These are phyloP conservation scores for Solanum aculeatissimum DNA, from an alignment of 305 asterid species.

Conservation along the genomic window DNA sequence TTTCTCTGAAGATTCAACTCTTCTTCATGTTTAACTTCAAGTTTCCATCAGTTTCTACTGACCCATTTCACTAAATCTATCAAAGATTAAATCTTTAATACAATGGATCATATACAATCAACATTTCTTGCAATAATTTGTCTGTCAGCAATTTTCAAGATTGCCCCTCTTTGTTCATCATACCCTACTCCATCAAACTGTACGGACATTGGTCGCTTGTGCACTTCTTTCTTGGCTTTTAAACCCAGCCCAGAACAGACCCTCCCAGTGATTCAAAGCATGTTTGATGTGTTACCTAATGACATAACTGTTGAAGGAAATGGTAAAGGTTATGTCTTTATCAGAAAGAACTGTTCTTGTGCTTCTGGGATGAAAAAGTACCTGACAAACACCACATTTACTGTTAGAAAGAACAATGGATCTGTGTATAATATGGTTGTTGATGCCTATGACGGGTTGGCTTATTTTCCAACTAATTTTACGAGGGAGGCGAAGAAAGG, in stretches of 20 bases:
- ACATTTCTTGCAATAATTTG: background rate
- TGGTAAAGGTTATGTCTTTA: constrained; percentile 62
- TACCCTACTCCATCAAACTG: constrained; percentile 56
- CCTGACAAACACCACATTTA: constrained; percentile 69
- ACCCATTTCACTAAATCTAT: background rate
- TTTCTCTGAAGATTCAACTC: background rate
- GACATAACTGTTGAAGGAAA: constrained; percentile 72
- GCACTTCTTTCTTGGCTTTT: constrained; percentile 86
- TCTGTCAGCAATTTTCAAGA: constrained; percentile 5
- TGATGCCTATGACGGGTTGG: constrained; percentile 68
- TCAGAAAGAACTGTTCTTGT: constrained; percentile 91
- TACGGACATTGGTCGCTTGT: constrained; percentile 62
- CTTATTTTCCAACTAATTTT: constrained; percentile 54
- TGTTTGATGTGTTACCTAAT: constrained; percentile 77
- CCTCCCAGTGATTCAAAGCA: constrained; percentile 60
- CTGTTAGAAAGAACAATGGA: constrained; percentile 55
- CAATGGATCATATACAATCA: background rate
- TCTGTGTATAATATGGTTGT: constrained; percentile 62
- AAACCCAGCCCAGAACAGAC: constrained; percentile 54
- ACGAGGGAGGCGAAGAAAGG: constrained; percentile 70
- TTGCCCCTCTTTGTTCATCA: constrained; percentile 15
- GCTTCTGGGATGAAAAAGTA: constrained; percentile 34
- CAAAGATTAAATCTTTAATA: constrained; percentile 12
- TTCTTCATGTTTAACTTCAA: background rate
- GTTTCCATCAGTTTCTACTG: background rate